Base-by-base conservation (phyloP, 2,329 filamentous ascomycete genomes). In the Aureobasidium sp. region DNA sequence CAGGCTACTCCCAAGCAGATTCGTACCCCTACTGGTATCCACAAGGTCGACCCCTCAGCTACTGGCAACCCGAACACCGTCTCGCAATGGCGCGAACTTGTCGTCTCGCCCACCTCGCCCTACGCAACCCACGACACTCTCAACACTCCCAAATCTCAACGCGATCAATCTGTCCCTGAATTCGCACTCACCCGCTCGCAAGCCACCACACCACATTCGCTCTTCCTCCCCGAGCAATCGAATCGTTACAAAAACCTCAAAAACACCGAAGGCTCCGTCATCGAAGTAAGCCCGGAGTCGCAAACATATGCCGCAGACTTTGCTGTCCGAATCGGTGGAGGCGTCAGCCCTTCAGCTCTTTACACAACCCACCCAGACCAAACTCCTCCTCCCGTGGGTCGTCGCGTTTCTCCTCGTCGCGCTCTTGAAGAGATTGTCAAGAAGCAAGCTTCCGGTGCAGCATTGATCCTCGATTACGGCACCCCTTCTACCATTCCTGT, bases 391-490 rank as follows among this genome's bases (percentile, higher is more conserved):
- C 42, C 59, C 8, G 31, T 22, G 4, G 31, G 48, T 39, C 39
- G 59, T 8, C 29, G 39, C 17, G 40, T 53, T 0, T 53, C 48
- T 19, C 44, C 59, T 19, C 45, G 49, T 4, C 59, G 59, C 5
- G 59, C 59, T 11, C 47, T 66, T 39, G 52, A 66, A 14, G 65
- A 68, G 1, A 63, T 73, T 6, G 77, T 80, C 0, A 92, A 90
- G 70, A 67, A 78, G 0, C 72, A 71, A 0, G 85, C 92, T 0
- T 87, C 86, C 0, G 94, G 94, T 54, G 94, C 92, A 9, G 94
- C 93, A 0, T 80, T 99, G n/a, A 90, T 99, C 68, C 85, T 99
- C 49, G 94, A 99, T 77, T 99, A 99, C 75, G 94, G 94, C 19
- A 89, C 93, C 5, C 75, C 85, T 3, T 80, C 85, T 62, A 89